Percentiles rank a stretch among this genome's conserved stretches.
phyloP scores from a whole-genome alignment of 306 rosid genomes.

The apple (Malus domestica) region ASM211411v1 NC_041799.1:42683001-42683500 shows the following conservation, averaged over 20 bases:
- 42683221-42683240: slow-evolving; percentile 34
- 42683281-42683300: neutral
- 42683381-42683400: slow-evolving; percentile 82
- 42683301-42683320: neutral
- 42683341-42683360: slow-evolving; percentile 6
- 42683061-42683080: neutral
- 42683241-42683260: slow-evolving; percentile 35
- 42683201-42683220: slow-evolving; percentile 65
- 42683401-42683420: slow-evolving; percentile 34
- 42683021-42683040: too few relatives aligned
- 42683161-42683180: slow-evolving; percentile 64
- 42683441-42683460: slow-evolving; percentile 10
- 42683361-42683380: slow-evolving; percentile 33
- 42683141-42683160: slow-evolving; percentile 84
- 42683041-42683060: neutral
- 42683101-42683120: slow-evolving; percentile 63
- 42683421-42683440: neutral
- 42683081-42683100: neutral
- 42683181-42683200: slow-evolving; percentile 69
- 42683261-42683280: slow-evolving; percentile 18
- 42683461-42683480: slow-evolving; percentile 21
- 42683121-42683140: slow-evolving; percentile 70
- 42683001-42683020: neutral
- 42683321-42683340: slow-evolving; percentile 7
- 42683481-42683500: slow-evolving; percentile 63